Evolutionary conservation across 1,139 yeast genomes (phyloP).

Genomic region (Nakaseomyces sp.): DNA sequence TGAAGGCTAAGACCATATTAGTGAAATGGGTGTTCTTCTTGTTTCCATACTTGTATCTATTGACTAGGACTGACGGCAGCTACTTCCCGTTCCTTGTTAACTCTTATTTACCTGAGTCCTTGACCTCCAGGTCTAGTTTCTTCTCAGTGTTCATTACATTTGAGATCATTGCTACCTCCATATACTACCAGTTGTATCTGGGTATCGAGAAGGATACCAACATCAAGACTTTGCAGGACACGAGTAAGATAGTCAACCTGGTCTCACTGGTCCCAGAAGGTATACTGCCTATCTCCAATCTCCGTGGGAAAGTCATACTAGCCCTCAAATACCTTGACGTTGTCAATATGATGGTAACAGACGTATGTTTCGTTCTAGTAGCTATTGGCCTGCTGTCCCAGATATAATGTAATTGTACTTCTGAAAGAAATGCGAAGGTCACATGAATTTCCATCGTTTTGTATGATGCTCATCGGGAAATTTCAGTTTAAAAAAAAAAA

Average conservation of each 20-base stretch:
- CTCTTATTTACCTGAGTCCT: slow-evolving; percentile 4
- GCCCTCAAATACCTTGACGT: slow-evolving; percentile 36
- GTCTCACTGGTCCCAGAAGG: slow-evolving; percentile 30
- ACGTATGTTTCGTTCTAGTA: slow-evolving; percentile 35
- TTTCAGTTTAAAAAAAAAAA: not conserved
- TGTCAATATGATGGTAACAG: slow-evolving; percentile 34
- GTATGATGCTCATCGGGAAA: not conserved
- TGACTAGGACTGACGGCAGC: slow-evolving; percentile 16
- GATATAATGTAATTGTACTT: not conserved
- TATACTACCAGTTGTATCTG: slow-evolving; percentile 28
- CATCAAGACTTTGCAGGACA: slow-evolving; percentile 23
- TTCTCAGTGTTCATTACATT: slow-evolving; percentile 33
- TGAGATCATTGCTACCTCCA: slow-evolving; percentile 31
- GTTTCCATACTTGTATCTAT: slow-evolving; percentile 24
- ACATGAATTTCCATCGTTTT: not conserved
- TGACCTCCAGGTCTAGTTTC: slow-evolving; percentile 27
- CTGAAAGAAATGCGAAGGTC: no score
- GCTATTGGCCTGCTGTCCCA: slow-evolving; percentile 30
- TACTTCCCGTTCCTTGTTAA: slow-evolving; percentile 4
- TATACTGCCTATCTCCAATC: slow-evolving; percentile 25
- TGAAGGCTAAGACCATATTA: slow-evolving; percentile 27
- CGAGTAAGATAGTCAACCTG: slow-evolving; percentile 25
- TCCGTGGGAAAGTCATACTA: slow-evolving; percentile 23
- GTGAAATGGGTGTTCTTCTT: slow-evolving; percentile 28
- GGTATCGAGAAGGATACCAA: slow-evolving; percentile 24